These are phyloP conservation scores for Coniochaeta sp. DNA, from an alignment of 2,329 filamentous ascomycete species.

Conservation along the genomic window DNA sequence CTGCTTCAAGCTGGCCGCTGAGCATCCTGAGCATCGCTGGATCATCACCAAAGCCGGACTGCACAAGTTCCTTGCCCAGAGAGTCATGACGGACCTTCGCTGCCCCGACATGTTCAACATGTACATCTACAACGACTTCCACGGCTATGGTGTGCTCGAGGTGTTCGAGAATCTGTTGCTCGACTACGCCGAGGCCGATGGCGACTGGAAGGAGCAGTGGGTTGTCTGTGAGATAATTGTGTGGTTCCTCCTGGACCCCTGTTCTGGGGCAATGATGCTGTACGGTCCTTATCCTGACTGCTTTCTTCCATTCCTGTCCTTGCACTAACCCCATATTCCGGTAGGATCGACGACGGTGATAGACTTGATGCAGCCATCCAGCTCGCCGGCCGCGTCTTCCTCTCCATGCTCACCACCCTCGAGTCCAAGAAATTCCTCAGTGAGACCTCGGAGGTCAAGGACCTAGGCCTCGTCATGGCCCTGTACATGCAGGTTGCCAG, in stretches of 20 bases:
- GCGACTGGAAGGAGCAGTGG: constrained; percentile 27
- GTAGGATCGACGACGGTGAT: constrained; percentile 21
- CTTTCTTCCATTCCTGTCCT: neutral
- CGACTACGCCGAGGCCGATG: constrained; percentile 23
- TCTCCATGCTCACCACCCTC: constrained; percentile 29
- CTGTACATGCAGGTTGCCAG: constrained; percentile 20
- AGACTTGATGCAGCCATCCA: constrained; percentile 9
- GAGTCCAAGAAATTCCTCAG: constrained; percentile 23
- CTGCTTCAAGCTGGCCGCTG: constrained; percentile 20
- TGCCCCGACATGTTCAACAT: constrained; percentile 31
- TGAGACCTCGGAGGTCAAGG: constrained; percentile 24
- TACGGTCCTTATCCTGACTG: constrained; percentile 6
- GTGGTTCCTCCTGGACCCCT: constrained; percentile 18
- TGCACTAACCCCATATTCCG: neutral
- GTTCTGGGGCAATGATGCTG: constrained; percentile 8
- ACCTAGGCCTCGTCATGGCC: constrained; percentile 29
- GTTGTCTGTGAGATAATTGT: constrained; percentile 28
- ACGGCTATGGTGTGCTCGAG: constrained; percentile 31
- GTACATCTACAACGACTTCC: constrained; percentile 35
- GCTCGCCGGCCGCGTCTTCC: constrained; percentile 25
- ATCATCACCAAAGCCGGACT: constrained; percentile 21
- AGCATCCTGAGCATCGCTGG: constrained; percentile 25
- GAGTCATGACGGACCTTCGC: constrained; percentile 14
- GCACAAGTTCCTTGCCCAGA: constrained; percentile 16
- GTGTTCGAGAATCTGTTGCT: constrained; percentile 33